Evolutionary conservation across 2,329 filamentous ascomycete species (phyloP).

Genomic region (Colletotrichum chlorophyti): DNA sequence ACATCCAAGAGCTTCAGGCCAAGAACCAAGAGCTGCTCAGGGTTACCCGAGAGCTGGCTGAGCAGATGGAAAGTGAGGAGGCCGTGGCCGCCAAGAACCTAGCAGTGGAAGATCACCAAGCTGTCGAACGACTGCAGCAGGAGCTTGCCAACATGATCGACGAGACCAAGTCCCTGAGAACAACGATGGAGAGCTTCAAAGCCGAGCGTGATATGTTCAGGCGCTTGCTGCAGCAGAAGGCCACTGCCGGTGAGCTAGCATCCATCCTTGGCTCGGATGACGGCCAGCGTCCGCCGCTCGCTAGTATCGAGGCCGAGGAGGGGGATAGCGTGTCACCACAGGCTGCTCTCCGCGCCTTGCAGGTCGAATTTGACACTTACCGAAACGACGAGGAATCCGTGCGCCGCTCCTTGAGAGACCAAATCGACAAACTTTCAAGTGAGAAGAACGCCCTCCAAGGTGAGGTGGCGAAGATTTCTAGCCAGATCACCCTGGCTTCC

Average conservation of each 20-base stretch:
- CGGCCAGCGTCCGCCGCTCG: conserved; percentile 58
- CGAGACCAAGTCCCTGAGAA: conserved; percentile 81
- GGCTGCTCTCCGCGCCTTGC: conserved; percentile 81
- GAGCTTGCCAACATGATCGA: conserved; percentile 81
- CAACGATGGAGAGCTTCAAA: conserved; percentile 90
- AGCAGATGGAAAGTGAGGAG: conserved; percentile 91
- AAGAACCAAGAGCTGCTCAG: conserved; percentile 87
- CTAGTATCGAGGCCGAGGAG: conserved; percentile 63
- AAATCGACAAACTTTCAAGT: conserved; percentile 79
- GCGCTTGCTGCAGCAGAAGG: conserved; percentile 82
- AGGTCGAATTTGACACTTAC: conserved; percentile 88
- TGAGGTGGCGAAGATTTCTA: conserved; percentile 80
- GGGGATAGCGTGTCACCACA: conserved; percentile 64
- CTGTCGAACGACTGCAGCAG: conserved; percentile 75
- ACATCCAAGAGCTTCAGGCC: conserved; percentile 81
- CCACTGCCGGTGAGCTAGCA: conserved; percentile 65
- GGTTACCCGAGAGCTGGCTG: conserved; percentile 83
- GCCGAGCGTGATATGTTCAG: conserved; percentile 98
- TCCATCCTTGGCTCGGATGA: conserved; percentile 75
- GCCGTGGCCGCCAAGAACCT: conserved; percentile 72
- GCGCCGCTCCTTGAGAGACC: conserved; percentile 81
- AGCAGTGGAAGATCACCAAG: conserved; percentile 69
- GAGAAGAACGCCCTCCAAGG: conserved; percentile 85
- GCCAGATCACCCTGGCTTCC: conserved; percentile 80
- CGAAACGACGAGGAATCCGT: conserved; percentile 85